Conservation (phyloP, 1,139 yeast species). For the Hansenula sp. region DNA sequence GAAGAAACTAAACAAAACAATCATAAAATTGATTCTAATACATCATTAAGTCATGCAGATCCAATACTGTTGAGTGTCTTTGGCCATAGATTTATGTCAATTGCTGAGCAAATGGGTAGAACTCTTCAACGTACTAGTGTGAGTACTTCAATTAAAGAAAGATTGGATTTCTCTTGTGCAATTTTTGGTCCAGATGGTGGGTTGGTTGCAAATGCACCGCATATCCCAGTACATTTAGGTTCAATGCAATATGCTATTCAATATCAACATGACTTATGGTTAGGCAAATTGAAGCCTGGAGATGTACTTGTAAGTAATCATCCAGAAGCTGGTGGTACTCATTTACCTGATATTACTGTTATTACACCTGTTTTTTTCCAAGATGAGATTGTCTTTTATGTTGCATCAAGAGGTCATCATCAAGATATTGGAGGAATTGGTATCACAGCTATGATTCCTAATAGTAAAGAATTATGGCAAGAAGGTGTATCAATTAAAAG, state of each 20-base stretch:
- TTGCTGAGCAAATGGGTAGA: constrained; percentile 87
- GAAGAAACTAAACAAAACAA: no score
- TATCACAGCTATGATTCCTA: constrained; percentile 46
- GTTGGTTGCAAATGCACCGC: constrained; percentile 82
- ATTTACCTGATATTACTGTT: constrained; percentile 74
- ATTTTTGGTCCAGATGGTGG: constrained; percentile 72
- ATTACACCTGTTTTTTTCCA: constrained; percentile 52
- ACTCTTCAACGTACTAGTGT: constrained; percentile 76
- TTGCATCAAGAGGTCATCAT: constrained; percentile 49
- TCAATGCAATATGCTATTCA: constrained; percentile 85
- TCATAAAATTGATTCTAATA: no score
- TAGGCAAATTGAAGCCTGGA: constrained; percentile 54
- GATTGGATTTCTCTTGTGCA: constrained; percentile 84
- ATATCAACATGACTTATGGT: constrained; percentile 62
- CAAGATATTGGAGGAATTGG: constrained; percentile 47
- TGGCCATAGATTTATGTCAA: constrained; percentile 82
- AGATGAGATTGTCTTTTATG: constrained; percentile 34
- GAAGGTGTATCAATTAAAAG: constrained; percentile 46
- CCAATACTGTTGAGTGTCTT: constrained; percentile 74
- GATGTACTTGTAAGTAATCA: constrained; percentile 77
- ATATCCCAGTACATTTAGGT: constrained; percentile 83
- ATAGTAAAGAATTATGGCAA: constrained; percentile 39
- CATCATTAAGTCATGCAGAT: constrained; percentile 32
- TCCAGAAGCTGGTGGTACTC: constrained; percentile 80
- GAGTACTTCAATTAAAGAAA: constrained; percentile 80